Conservation (phyloP, 2,329 filamentous ascomycete species). For the Fusarium incarnatum region DNA sequence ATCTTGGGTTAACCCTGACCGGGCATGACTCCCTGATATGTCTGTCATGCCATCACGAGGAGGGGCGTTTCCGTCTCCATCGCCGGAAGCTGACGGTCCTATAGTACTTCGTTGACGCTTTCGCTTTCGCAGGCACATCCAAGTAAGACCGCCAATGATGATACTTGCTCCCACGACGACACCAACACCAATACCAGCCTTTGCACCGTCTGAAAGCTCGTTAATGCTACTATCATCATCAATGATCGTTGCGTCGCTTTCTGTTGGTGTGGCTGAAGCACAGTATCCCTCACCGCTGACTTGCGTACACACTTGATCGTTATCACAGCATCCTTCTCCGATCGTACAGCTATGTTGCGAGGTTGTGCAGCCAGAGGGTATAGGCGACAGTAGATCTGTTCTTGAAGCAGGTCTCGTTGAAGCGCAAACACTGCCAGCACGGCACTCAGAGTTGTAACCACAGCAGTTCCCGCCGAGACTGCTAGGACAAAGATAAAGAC, state of each 20-base stretch:
- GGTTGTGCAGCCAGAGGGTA: constrained; percentile 59
- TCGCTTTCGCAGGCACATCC: constrained; percentile 59
- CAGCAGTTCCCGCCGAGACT: constrained; percentile 64
- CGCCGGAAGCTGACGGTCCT: constrained; percentile 21
- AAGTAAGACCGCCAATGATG: constrained; percentile 58
- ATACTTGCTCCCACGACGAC: constrained; percentile 58
- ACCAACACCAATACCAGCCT: constrained; percentile 68
- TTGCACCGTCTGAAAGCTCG: constrained; percentile 61
- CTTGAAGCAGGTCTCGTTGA: constrained; percentile 43
- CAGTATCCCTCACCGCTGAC: constrained; percentile 55
- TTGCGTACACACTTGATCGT: constrained; percentile 57
- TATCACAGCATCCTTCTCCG: constrained; percentile 63
- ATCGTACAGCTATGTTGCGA: constrained; percentile 58
- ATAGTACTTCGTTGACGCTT: constrained; percentile 42
- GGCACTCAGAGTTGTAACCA: constrained; percentile 58
- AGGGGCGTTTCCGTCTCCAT: constrained; percentile 32
- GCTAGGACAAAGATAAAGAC: constrained; percentile 58
- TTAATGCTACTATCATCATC: constrained; percentile 41
- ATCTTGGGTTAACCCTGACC: constrained; percentile 52
- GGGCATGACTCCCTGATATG: constrained; percentile 45
- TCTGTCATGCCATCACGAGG: constrained; percentile 51
- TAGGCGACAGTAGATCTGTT: constrained; percentile 49
- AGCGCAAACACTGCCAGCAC: constrained; percentile 52
- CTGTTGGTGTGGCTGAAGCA: constrained; percentile 51
- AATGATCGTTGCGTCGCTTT: constrained; percentile 48